Conservation (phyloP, 208 protist species). For the Vickermania spadyakhi region DNA sequence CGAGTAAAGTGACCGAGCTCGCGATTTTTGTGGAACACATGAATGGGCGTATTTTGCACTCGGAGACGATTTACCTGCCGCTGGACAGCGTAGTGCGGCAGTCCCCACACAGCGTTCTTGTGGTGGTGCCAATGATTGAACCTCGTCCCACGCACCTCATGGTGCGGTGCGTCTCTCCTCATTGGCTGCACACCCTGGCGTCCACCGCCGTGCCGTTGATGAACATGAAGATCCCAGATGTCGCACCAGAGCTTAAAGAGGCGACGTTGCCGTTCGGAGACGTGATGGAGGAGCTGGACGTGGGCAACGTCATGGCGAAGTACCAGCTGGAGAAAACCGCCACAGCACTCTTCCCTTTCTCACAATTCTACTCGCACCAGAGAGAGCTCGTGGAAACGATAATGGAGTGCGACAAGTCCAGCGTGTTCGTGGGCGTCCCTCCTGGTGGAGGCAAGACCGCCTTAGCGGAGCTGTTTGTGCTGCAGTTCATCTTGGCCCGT, state of each 20-base stretch:
- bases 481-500: conserved; percentile 65
- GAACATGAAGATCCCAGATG: conserved; percentile 86
- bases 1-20: conserved; percentile 65
- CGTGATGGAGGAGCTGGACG: conserved; percentile 59
- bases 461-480: conserved; percentile 77
- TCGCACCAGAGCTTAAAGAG: conserved; percentile 60
- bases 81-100: conserved; percentile 37
- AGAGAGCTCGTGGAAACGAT: conserved; percentile 89
- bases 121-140: conserved; percentile 96
- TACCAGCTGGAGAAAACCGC: conserved; percentile 75
- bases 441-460: conserved; percentile 94
- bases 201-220: conserved; percentile 89
- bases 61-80: conserved; percentile 94
- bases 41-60: conserved; percentile 96
- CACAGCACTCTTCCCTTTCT: conserved; percentile 87
- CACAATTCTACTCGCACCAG: conserved; percentile 93
- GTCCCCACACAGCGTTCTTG: conserved; percentile 60
- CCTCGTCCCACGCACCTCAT: conserved; percentile 95
- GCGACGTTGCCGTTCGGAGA: conserved; percentile 28
- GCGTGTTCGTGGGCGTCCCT: conserved; percentile 94
- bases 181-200: conserved; percentile 80
- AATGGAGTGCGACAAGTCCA: conserved; percentile 90
- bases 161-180: conserved; percentile 82
- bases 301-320: conserved; percentile 54
- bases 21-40: conserved; percentile 95